Evolutionary conservation across 257 asterid species (phyloP), one percentile per base, ranked within the genome.

Genomic region (Solanum clarkiae): DNA sequence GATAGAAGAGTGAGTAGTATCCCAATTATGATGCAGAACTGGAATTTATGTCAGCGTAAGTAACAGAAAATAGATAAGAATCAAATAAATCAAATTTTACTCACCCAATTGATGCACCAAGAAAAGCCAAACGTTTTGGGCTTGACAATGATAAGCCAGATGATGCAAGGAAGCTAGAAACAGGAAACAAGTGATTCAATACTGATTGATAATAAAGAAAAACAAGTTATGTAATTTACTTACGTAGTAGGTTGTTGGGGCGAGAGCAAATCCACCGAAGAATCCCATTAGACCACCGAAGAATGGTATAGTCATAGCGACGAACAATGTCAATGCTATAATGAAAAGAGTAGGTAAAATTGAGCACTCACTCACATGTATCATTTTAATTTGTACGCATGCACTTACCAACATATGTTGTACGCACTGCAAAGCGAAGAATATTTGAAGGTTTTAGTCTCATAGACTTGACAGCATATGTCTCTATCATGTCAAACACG

Each of bases 251-350:
- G 97, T 72, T 22, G 98, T 95, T 10, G 97, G 98, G 32, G 96
- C 97, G 88, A 94, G 89, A 70, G 95, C 98, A 68, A 95, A 91
- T 75, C 98, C 98, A 77, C 98, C 98, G 70, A 95, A 94, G 90
- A 95, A 95, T 81, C 98, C 97, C 85, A 95, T 92, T 69, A 94
- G 88, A 11, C 93, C 98, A 62, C 98, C 97, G 83, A 95, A 95
- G 92, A 95, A 95, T 13, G 98, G 98, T 84, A 95, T 83, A 56
- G 94, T 89, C 90, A 94, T 91, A 63, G 88, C 98, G 72, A 92
- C 13, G 60, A 94, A 86, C 95, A 92, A 90, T 0, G 98, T 95
- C n/a, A 93, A 1, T 11, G 55, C 97, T 94, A 86, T 88, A 81
- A 60, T 1, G 10, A 57, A 62, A 56, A 45, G 13, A 72, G 45